Conservation (phyloP, 108 stramenopile genomes). For the Skeletonema tropicum region DNA sequence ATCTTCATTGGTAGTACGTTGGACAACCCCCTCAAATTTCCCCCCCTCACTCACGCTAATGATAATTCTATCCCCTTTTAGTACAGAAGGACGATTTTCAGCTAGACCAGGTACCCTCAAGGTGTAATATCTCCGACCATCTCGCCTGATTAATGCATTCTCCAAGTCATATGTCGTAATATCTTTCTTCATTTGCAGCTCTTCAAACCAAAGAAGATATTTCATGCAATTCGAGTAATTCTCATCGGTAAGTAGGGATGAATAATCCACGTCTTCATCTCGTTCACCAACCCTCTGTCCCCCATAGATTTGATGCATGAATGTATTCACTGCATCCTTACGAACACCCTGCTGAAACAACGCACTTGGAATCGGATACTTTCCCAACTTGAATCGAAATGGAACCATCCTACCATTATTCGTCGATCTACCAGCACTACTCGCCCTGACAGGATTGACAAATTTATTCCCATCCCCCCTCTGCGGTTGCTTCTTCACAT, state of each 20-base stretch:
- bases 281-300: not conserved
- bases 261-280: slow-evolving; percentile 14
- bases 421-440: no score
- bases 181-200: slow-evolving; percentile 53
- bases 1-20: slow-evolving; percentile 29
- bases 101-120: slow-evolving; percentile 61
- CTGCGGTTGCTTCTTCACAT: slow-evolving; percentile 16
- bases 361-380: not conserved
- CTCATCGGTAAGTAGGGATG: slow-evolving; percentile 11
- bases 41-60: slow-evolving; percentile 20
- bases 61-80: slow-evolving; percentile 60
- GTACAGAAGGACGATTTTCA: slow-evolving; percentile 63
- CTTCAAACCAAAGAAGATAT: slow-evolving; percentile 50
- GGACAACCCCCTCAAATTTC: slow-evolving; percentile 50
- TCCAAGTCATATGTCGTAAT: slow-evolving; percentile 20
- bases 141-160: slow-evolving; percentile 26
- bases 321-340: not conserved
- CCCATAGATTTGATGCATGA: slow-evolving; percentile 19
- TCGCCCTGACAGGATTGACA: slow-evolving; percentile 17
- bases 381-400: slow-evolving; percentile 3
- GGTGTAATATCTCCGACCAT: slow-evolving; percentile 33
- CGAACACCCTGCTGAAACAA: not conserved
- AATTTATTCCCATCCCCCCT: slow-evolving; percentile 20
- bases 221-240: slow-evolving; percentile 55
- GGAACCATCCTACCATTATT: not conserved